Percentiles rank a stretch among this genome's conserved stretches.
phyloP scores from a whole-genome alignment of 139 green algal genomes.

The Tetraselmis striata region DNA sequence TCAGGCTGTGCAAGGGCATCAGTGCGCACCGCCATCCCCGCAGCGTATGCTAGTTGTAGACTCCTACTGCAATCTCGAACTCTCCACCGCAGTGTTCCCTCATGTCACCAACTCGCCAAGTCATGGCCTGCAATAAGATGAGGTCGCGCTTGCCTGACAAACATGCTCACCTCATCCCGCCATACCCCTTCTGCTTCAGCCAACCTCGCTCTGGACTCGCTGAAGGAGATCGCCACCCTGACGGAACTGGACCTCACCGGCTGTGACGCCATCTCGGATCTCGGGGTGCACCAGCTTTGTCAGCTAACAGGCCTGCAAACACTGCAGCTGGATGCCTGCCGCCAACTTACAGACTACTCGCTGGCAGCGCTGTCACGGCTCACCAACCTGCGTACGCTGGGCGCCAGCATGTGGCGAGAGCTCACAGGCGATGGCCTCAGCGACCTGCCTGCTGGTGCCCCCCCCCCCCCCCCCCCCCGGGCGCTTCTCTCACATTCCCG shows the following conservation, averaged over 20 bases:
- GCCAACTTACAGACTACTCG: neutral
- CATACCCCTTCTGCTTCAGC: too few species aligned
- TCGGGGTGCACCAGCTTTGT: neutral
- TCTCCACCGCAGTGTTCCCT: too few species aligned
- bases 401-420: neutral
- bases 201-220: neutral
- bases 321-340: neutral
- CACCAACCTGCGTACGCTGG: neutral
- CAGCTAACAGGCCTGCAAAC: neutral
- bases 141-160: too few species aligned
- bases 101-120: too few species aligned
- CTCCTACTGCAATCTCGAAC: too few species aligned
- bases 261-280: neutral
- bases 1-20: neutral
- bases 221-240: neutral
- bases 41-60: too few species aligned
- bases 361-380: neutral
- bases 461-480: too few species aligned
- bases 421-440: neutral
- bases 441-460: neutral
- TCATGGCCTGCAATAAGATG: too few species aligned
- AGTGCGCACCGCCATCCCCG: neutral
- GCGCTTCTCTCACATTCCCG: too few species aligned
- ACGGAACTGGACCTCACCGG: neutral
- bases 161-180: too few species aligned